phyloP scores from a whole-genome alignment of 129 eudicot species.

The Gnaphalium uliginosum region DNA sequence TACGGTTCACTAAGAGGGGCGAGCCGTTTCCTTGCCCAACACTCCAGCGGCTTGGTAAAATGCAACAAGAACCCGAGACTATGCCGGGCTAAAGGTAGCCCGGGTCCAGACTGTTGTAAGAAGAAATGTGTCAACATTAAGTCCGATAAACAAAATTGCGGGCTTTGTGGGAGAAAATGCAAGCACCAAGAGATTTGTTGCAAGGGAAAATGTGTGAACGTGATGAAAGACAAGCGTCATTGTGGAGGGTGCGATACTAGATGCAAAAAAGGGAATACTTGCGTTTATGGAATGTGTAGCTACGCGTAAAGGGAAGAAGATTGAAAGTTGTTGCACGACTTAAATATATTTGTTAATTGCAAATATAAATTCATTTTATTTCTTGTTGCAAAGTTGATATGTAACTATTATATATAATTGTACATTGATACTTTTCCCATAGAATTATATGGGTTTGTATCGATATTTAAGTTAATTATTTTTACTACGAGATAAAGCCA shows the following conservation, averaged over 20 bases:
- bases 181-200: conserved; percentile 57
- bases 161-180: conserved; percentile 58
- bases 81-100: conserved; percentile 56
- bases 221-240: conserved; percentile 35
- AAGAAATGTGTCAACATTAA: conserved; percentile 60
- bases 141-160: conserved; percentile 54
- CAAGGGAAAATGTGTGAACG: conserved; percentile 57
- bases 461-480: not conserved
- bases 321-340: not conserved
- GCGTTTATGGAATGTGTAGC: conserved; percentile 61
- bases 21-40: conserved; percentile 41
- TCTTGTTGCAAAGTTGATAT: conserved; percentile 12
- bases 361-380: conserved; percentile 13
- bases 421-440: not conserved
- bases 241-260: conserved; percentile 64
- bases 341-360: conserved; percentile 1
- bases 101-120: conserved; percentile 64
- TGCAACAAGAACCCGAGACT: conserved; percentile 64
- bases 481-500: not conserved
- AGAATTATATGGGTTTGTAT: not conserved
- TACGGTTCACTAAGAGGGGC: conserved; percentile 39
- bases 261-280: conserved; percentile 48
- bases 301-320: conserved; percentile 39
- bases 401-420: not conserved
- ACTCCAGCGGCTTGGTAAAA: conserved; percentile 28